Base-by-base conservation (phyloP, 352 stramenopile species). In the Pythium periplocum region DNA sequence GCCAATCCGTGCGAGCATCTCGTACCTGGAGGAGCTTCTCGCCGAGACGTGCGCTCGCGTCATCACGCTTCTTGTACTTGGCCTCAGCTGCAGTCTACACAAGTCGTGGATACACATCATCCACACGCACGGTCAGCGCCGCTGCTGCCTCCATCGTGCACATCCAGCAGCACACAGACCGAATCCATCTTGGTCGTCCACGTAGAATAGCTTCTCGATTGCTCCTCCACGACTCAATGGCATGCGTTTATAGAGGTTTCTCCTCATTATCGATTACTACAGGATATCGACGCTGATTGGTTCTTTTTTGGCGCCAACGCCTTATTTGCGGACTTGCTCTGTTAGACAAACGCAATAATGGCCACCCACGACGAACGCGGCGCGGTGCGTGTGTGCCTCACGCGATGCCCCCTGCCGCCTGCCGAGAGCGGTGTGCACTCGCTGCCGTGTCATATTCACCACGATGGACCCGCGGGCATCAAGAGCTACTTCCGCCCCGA, bases 21-120 rank as follows among this genome's bases (percentile, higher is more conserved):
- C 53, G 7, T 17, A 89, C 78, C 68, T 88, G 82, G 35, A 93
- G 67, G 65, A 93, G 86, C 59, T 90, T 90, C 63, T 93, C 75
- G 56, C 76, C 80, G 50, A 93, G 66, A 8, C 80, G 62, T 46
- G 77, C 71, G 66, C 79, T 93, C 35, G 83, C 77, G 51, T 90
- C 78, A 60, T 93, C 80, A 32, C 78, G 75, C 51, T 81, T 83
- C 71, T 81, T 68, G 59, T 80, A 77, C 58, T 75, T 79, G 47
- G 48, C 53, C 53, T 74, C 51, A 35, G 53, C 54, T 32, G 43
- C 42, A 38, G 46, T 33, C 54, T 59, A n/a, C 31, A 38, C 33
- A 26, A 26, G 17, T 26, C 38, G 12, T 42, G 1, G 7, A 42
- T 11, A 48, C 43, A 48, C 43, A 30, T 30, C 43, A 48, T 48